These are phyloP conservation scores for Galerina sulciceps DNA, from an alignment of 768 basidiomycete species.

Conservation along the genomic window DNA sequence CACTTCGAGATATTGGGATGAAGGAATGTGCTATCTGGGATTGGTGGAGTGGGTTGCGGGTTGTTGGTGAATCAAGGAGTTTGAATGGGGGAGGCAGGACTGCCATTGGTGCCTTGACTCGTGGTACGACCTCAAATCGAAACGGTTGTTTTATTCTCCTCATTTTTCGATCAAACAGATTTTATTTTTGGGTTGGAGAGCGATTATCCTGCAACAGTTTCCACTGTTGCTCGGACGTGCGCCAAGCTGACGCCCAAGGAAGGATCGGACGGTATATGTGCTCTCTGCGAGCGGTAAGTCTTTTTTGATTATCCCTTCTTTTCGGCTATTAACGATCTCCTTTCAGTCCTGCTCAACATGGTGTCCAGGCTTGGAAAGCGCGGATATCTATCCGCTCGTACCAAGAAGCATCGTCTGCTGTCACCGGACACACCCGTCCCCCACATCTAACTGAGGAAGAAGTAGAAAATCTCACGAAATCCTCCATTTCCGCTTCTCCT, in stretches of 20 bases:
- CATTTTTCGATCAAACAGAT: slow-evolving; percentile 41
- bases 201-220: slow-evolving; percentile 87
- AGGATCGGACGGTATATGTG: slow-evolving; percentile 50
- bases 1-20: slow-evolving; percentile 72
- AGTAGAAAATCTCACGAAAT: slow-evolving; percentile 17
- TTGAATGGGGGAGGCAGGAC: slow-evolving; percentile 51
- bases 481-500: not conserved
- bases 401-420: slow-evolving; percentile 27
- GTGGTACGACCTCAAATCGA: slow-evolving; percentile 48
- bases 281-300: slow-evolving; percentile 68
- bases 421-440: slow-evolving; percentile 25
- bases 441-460: slow-evolving; percentile 30
- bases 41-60: slow-evolving; percentile 67
- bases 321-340: not conserved
- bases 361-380: slow-evolving; percentile 74
- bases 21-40: slow-evolving; percentile 82
- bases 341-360: slow-evolving; percentile 63
- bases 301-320: not conserved
- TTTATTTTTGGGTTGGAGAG: slow-evolving; percentile 82
- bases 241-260: slow-evolving; percentile 76
- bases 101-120: slow-evolving; percentile 69
- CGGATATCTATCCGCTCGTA: slow-evolving; percentile 73
- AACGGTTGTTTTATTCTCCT: not conserved
- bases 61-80: slow-evolving; percentile 39
- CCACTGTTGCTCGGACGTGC: slow-evolving; percentile 80